Evolutionary conservation across 2,329 filamentous ascomycete species (phyloP), one percentile per base, ranked within the genome.

Genomic region (Dothistroma septosporum): DNA sequence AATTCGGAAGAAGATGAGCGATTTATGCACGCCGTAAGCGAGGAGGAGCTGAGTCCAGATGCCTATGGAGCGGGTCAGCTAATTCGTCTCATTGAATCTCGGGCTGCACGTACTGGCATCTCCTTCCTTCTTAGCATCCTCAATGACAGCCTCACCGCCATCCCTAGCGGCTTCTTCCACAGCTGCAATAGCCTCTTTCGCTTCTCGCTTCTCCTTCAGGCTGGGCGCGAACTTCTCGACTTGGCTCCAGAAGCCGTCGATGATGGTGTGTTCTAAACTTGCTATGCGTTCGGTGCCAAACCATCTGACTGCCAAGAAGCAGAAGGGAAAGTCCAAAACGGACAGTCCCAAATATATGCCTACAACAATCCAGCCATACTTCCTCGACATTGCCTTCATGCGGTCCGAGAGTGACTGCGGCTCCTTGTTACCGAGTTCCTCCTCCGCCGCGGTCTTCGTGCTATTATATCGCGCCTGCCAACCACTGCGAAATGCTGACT

Each of bases 11-110:
- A 99, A 96, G 71, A 99, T 97, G 76, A 97, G 91, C 69, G 90
- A 95, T 79, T 99, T 99, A 82, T 99, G 94, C 61, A 99, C 91
- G 31, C 93, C 93, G 73, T 99, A 99, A 12, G 94, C 94, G 53
- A 99, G 83, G 16, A 91, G 92, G 32, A 99, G 80, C 73, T 97
- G 92, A 9, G 94, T 97, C 85, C 85, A 88, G 55, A 89, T 79
- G 70, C 84, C 85, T 88, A 55, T 19, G 54, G 22, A 48, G 49
- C 31, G 50, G 61, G 60, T 66, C 61, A 63, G 67, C 59, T 48
- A 12, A 44, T 32, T 55, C 14, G 41, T 33, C 11, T 12, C 10
- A 9, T 19, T 28, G 24, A 58, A 24, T n/a, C 35, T 33, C 28
- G 53, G 12, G 41, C n/a, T 52, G 53, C 41, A 61, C 65, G 28